Evolutionary conservation across 306 rosid genomes (phyloP).

Genomic region (Luffa acutangula): DNA sequence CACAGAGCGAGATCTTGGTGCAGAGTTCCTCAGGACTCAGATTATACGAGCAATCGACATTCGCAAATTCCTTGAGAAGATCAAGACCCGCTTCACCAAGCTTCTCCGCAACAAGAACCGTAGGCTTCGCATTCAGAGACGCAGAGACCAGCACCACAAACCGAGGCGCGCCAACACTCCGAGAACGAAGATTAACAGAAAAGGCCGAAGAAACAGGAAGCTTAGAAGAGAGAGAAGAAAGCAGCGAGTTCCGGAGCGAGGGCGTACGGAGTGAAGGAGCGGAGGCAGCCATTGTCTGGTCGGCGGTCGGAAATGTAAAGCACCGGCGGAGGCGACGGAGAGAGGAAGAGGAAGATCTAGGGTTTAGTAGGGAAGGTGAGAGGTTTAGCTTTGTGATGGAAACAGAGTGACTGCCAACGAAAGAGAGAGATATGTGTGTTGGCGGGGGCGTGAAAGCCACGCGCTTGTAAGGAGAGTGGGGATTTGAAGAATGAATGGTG

Average conservation of each 20-base stretch:
- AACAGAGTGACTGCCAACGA: not conserved
- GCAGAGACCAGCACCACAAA: slow-evolving; percentile 45
- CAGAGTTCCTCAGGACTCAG: slow-evolving; percentile 81
- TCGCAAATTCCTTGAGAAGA: slow-evolving; percentile 69
- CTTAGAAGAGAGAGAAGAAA: slow-evolving; percentile 64
- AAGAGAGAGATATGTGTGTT: not conserved
- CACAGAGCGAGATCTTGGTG: slow-evolving; percentile 97
- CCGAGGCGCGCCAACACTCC: not conserved
- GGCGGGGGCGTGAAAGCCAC: not conserved
- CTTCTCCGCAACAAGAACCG: slow-evolving; percentile 90
- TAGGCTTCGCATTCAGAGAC: slow-evolving; percentile 64
- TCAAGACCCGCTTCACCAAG: slow-evolving; percentile 72
- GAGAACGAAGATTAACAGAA: slow-evolving; percentile 26
- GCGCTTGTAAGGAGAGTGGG: not conserved
- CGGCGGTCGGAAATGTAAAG: not conserved
- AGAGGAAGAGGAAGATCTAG: not conserved
- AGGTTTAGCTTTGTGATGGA: not conserved
- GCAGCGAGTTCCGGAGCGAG: slow-evolving; percentile 14
- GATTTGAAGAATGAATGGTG: not conserved
- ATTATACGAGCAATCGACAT: slow-evolving; percentile 82
- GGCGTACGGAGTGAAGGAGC: slow-evolving; percentile 37
- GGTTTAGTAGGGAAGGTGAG: not conserved
- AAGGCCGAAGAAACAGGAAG: slow-evolving; percentile 38
- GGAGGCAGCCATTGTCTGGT: slow-evolving; percentile 33
- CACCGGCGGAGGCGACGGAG: not conserved